Conservation (phyloP, 768 basidiomycete species). For the Kwoniella sp. region DNA sequence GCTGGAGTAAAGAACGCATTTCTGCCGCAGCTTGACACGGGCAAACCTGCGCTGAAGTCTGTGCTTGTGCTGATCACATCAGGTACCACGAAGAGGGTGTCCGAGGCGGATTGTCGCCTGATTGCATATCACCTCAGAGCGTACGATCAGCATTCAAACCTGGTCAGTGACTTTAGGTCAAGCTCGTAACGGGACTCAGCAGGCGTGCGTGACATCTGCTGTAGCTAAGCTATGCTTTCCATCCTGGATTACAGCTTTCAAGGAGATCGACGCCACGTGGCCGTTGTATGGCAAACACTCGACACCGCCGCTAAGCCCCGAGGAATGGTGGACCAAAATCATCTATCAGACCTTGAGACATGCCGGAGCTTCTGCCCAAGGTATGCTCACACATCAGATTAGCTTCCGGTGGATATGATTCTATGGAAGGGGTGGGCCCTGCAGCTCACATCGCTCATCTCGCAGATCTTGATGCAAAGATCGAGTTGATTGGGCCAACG, state of each 20-base stretch:
- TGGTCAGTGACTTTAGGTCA: slow-evolving; percentile 32
- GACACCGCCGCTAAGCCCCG: slow-evolving; percentile 35
- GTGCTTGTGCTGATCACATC: neutral
- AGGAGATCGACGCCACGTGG: slow-evolving; percentile 26
- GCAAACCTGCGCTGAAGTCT: neutral
- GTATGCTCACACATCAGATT: slow-evolving; percentile 23
- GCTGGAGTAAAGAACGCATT: neutral
- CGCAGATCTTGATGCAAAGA: slow-evolving; percentile 29
- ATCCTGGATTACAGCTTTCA: slow-evolving; percentile 40
- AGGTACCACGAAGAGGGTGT: slow-evolving; percentile 54
- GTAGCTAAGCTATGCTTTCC: too few species aligned
- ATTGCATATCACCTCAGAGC: slow-evolving; percentile 29
- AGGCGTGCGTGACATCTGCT: neutral
- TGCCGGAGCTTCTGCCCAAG: slow-evolving; percentile 36
- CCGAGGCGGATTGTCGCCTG: slow-evolving; percentile 35
- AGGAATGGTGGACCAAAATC: slow-evolving; percentile 52
- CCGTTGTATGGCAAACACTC: slow-evolving; percentile 49
- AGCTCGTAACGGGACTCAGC: too few species aligned
- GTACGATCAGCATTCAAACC: slow-evolving; percentile 48
- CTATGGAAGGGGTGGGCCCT: too few species aligned
- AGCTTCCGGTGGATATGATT: too few species aligned
- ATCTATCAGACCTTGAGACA: slow-evolving; percentile 42
- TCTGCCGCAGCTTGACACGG: too few species aligned
- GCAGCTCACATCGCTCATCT: neutral
- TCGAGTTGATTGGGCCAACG: slow-evolving; percentile 33